A percentile compares a stretch with the other conserved stretches of the same genome.
phyloP scores from a whole-genome alignment of 1,284 basidiomycete genomes.

The Xerocomus amazonicus region DNA sequence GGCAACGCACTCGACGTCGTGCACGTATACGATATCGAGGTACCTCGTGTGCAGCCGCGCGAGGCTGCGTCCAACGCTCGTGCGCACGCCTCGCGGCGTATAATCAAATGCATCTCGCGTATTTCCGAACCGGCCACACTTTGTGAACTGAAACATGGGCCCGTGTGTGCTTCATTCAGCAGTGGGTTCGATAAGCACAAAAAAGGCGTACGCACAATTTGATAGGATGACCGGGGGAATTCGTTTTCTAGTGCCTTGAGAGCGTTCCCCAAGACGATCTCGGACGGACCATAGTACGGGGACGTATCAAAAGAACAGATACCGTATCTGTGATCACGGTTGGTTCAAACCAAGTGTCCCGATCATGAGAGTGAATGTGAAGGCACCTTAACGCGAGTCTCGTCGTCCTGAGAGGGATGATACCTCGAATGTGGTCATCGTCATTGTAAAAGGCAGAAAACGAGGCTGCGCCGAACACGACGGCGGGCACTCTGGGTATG shows the following conservation, averaged over 20 bases:
- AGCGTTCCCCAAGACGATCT: slow-evolving; percentile 81
- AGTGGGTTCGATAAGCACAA: neutral
- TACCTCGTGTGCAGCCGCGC: slow-evolving; percentile 76
- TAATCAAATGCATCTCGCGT: slow-evolving; percentile 72
- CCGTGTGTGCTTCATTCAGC: no score
- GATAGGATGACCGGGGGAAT: slow-evolving; percentile 79
- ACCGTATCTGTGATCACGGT: slow-evolving; percentile 61
- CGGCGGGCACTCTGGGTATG: slow-evolving; percentile 48
- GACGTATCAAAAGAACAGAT: slow-evolving; percentile 90
- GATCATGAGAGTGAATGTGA: neutral
- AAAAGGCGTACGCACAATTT: slow-evolving; percentile 49
- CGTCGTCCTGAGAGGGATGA: slow-evolving; percentile 66
- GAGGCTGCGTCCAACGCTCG: slow-evolving; percentile 71
- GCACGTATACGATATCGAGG: slow-evolving; percentile 85
- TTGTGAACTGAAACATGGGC: slow-evolving; percentile 62
- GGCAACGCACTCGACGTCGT: slow-evolving; percentile 89
- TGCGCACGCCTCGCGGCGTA: slow-evolving; percentile 64
- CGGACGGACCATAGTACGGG: slow-evolving; percentile 87
- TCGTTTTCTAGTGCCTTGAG: slow-evolving; percentile 61
- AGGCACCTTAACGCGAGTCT: slow-evolving; percentile 74
- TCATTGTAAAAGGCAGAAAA: slow-evolving; percentile 75
- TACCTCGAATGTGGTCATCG: slow-evolving; percentile 56
- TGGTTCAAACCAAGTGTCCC: neutral
- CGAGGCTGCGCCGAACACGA: slow-evolving; percentile 67
- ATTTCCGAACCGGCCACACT: slow-evolving; percentile 84